phyloP scores from a whole-genome alignment of 495 filamentous ascomycete genomes.

The Amniculicola lignicola region DNA sequence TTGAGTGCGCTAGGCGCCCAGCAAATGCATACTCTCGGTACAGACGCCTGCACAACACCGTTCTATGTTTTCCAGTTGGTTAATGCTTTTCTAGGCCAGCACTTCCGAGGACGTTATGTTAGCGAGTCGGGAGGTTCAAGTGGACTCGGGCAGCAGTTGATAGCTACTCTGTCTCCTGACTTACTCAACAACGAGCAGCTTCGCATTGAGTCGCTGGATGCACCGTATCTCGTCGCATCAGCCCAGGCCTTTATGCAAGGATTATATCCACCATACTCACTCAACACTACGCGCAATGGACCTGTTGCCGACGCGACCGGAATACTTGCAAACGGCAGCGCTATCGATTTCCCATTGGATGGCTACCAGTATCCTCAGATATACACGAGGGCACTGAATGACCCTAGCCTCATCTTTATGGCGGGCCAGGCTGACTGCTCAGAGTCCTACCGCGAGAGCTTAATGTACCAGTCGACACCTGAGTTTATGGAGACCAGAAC shows the following conservation, averaged over 20 bases:
- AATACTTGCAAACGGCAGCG: slow-evolving; percentile 58
- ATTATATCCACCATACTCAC: slow-evolving; percentile 66
- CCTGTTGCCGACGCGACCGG: slow-evolving; percentile 41
- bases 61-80: too few species aligned
- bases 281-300: slow-evolving; percentile 39
- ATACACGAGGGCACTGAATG: slow-evolving; percentile 48
- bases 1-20: slow-evolving; percentile 69
- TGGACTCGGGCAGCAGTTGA: slow-evolving; percentile 41
- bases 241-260: slow-evolving; percentile 77
- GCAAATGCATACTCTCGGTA: too few species aligned
- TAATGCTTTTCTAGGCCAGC: slow-evolving; percentile 57
- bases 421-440: slow-evolving; percentile 59
- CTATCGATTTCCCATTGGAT: slow-evolving; percentile 56
- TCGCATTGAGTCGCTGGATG: slow-evolving; percentile 46
- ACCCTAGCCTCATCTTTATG: slow-evolving; percentile 56
- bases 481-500: slow-evolving; percentile 34
- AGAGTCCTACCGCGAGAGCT: slow-evolving; percentile 24
- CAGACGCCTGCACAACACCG: too few species aligned
- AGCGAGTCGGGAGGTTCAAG: slow-evolving; percentile 28
- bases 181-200: slow-evolving; percentile 50
- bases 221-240: slow-evolving; percentile 55
- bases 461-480: slow-evolving; percentile 38
- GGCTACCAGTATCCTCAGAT: slow-evolving; percentile 75
- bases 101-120: slow-evolving; percentile 51
- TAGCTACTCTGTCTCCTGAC: slow-evolving; percentile 47